Evolutionary conservation across 139 green algal genomes (phyloP).

Genomic region (Trebouxia sp.): DNA sequence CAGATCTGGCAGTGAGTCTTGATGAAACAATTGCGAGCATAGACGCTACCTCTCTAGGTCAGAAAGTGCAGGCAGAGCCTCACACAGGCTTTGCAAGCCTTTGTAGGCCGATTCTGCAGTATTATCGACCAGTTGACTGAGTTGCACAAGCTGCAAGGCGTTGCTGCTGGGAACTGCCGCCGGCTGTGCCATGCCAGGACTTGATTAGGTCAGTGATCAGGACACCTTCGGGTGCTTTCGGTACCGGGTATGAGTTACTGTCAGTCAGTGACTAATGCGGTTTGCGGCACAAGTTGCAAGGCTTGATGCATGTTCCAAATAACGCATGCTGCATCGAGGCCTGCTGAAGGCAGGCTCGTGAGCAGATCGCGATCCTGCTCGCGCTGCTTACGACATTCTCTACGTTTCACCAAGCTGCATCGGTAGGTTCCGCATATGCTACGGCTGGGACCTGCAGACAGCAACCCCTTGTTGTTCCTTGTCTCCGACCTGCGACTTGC

Average conservation of each 20-base stretch:
- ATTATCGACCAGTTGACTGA: not conserved
- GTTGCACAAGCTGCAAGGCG: not conserved
- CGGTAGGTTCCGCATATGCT: not conserved
- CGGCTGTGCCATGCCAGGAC: not conserved
- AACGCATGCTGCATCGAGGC: not conserved
- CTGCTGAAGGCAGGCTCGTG: not conserved
- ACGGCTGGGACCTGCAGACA: not conserved
- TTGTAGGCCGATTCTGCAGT: slow-evolving; percentile 2
- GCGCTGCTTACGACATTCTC: not conserved
- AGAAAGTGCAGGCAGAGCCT: not conserved
- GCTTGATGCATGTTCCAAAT: not conserved
- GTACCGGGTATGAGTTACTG: not conserved
- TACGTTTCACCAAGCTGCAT: no score
- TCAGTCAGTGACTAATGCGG: not conserved
- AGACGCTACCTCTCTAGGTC: not conserved
- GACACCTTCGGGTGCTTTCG: no score
- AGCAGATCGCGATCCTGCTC: not conserved
- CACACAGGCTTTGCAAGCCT: not conserved
- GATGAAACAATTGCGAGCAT: no score
- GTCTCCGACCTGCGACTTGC: no score
- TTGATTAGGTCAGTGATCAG: no score
- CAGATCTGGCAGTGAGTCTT: no score
- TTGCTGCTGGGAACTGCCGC: not conserved
- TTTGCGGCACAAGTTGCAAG: not conserved
- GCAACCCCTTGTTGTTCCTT: no score